Base-by-base conservation (phyloP, 371 early-diverging fungal genomes). In the Coemansia sp. region DNA sequence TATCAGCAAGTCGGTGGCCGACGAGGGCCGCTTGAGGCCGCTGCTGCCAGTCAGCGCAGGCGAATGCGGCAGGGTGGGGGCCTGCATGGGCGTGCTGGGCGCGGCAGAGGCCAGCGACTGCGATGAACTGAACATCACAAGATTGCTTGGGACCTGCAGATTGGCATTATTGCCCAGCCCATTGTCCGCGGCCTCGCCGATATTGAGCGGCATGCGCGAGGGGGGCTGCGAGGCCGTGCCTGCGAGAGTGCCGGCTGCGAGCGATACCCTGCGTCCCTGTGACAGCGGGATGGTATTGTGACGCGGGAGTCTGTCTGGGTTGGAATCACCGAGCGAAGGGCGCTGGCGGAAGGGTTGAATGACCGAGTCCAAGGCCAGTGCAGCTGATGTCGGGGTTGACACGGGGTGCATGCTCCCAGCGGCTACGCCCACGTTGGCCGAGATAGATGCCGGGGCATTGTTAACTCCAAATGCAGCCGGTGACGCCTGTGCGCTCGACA, bases 361-460 rank as follows among this genome's bases (percentile, higher is more conserved):
- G 29, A 34, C 47, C 16, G 67, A 43, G 49, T 60, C 67, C 60
- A 55, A 8, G 32, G 51, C 32, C 40, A 39, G 38, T 33, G 68
- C 71, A 55, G 67, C 34, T 39, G 71, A 49, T 33, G 54, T 47
- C 14, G 44, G 39, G n/a, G 38, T 56, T 62, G 71, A 57, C 70
- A 64, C 71, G 55, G 72, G 72, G 49, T 58, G 74, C 66, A 74
- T 74, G 51, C 36, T 50, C n/a, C 57, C 57, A 8, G 60, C 18
- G 18, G 49, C 49, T 33, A 40, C 12, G 29, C 62, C 61, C 48
- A 39, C 55, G 60, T 40, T 34, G 32, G 44, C 62, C n/a, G 52
- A 52, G 52, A 52, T 52, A 52, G 36, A 5, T 10, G 74, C 48
- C 14, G 56, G 39, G 8, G 55, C 47, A 48, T 56, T 55, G 52